A percentile compares a stretch with the other conserved stretches of the same genome.
phyloP scores from a whole-genome alignment of 495 filamentous ascomycete genomes.

The Aspergillus mulundensis region DNA sequence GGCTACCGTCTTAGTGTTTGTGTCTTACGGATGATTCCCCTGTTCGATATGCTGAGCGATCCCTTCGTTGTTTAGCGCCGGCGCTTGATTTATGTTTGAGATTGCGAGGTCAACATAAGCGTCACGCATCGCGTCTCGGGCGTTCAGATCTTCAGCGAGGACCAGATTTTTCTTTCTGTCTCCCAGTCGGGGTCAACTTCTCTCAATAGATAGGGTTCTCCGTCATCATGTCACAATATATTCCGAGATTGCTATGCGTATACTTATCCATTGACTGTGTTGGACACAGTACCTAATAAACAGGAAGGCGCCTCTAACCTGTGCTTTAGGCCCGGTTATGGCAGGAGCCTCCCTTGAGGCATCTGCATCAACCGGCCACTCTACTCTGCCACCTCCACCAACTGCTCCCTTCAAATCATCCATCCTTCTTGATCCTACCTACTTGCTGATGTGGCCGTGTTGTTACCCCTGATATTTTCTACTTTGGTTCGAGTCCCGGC shows the following conservation, averaged over 20 bases:
- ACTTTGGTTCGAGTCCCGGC: slow-evolving; percentile 8
- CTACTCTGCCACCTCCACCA: not conserved
- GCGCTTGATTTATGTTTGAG: slow-evolving; percentile 7
- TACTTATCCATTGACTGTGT: not conserved
- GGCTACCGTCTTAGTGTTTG: slow-evolving; percentile 7
- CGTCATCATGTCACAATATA: not conserved
- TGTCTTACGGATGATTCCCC: slow-evolving; percentile 35
- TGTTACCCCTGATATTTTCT: slow-evolving; percentile 20
- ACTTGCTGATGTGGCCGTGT: slow-evolving; percentile 10
- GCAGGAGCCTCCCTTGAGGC: slow-evolving; percentile 7
- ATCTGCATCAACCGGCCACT: not conserved
- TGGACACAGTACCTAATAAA: not conserved
- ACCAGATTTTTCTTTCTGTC: not conserved
- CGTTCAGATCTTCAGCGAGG: not conserved
- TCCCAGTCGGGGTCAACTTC: not conserved
- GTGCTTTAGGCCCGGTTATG: not conserved
- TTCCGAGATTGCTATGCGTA: not conserved
- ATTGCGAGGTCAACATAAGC: slow-evolving; percentile 6
- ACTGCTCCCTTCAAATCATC: not conserved
- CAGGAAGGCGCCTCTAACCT: not conserved
- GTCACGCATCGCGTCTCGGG: not conserved
- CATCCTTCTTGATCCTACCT: slow-evolving; percentile 7
- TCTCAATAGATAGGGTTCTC: not conserved
- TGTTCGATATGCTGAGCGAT: slow-evolving; percentile 17
- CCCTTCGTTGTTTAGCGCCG: slow-evolving; percentile 12